A percentile compares a stretch with the other conserved stretches of the same genome.
These are phyloP conservation scores for Pharus latifolius DNA, from an alignment of 176 grass and related monocot species.

Conservation along the genomic window DNA sequence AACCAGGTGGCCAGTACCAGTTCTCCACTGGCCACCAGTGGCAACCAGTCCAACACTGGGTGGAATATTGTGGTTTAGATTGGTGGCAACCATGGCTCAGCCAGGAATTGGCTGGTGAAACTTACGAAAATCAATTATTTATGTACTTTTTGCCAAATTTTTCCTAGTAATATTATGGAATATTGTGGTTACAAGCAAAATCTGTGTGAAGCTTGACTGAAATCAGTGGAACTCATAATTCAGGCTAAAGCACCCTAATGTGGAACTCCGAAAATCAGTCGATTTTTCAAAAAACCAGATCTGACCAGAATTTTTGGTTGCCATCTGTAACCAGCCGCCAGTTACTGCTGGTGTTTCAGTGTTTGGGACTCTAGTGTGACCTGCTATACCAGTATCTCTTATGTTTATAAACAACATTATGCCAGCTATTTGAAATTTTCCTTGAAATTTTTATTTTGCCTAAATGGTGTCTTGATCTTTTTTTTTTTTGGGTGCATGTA, in stretches of 20 bases:
- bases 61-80: not conserved
- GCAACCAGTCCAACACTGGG: not conserved
- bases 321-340: not conserved
- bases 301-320: too few relatives aligned
- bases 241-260: not conserved
- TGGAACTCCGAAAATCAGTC: too few relatives aligned
- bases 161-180: not conserved
- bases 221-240: not conserved
- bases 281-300: too few relatives aligned
- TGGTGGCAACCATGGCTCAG: not conserved
- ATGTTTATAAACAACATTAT: not conserved
- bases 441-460: constrained; percentile 9
- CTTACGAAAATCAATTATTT: not conserved
- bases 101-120: not conserved
- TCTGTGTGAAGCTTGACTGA: not conserved
- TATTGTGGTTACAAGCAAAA: not conserved
- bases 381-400: not conserved
- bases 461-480: constrained; percentile 7
- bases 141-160: not conserved
- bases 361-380: not conserved
- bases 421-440: not conserved
- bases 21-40: not conserved
- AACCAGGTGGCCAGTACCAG: not conserved
- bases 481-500: constrained; percentile 36
- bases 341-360: not conserved